phyloP scores from a whole-genome alignment of 2,329 filamentous ascomycete genomes.

The Diaporthe sp. region DNA sequence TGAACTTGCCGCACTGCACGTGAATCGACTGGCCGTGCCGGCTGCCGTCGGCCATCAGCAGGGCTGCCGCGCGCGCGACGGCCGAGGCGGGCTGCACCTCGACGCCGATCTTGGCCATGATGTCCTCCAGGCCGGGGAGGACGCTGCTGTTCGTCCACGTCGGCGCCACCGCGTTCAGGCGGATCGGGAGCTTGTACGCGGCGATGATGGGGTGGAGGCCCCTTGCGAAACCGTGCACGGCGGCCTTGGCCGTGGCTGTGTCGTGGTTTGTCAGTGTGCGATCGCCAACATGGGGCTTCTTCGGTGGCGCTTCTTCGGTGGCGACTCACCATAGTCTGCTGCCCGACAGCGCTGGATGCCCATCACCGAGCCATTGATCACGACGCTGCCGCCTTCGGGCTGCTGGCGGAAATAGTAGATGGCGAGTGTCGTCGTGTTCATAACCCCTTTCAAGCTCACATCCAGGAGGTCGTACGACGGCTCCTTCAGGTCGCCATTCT shows the following conservation, averaged over 20 bases:
- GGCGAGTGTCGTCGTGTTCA: slow-evolving; percentile 61
- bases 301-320: accelerated
- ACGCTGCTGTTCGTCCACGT: slow-evolving; percentile 65
- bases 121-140: slow-evolving; percentile 48
- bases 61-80: slow-evolving; percentile 59
- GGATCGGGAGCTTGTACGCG: slow-evolving; percentile 54
- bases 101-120: slow-evolving; percentile 52
- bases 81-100: slow-evolving; percentile 55
- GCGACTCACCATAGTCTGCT: slow-evolving; percentile 59
- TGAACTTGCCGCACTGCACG: slow-evolving; percentile 57
- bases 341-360: slow-evolving; percentile 60
- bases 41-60: slow-evolving; percentile 59
- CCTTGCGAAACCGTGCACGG: slow-evolving; percentile 63
- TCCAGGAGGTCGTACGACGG: slow-evolving; percentile 56
- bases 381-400: slow-evolving; percentile 60
- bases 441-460: slow-evolving; percentile 59
- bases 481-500: slow-evolving; percentile 58
- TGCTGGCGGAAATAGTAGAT: slow-evolving; percentile 62
- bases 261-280: slow-evolving; percentile 18
- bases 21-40: slow-evolving; percentile 65
- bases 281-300: neutral
- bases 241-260: slow-evolving; percentile 63
- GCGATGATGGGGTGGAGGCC: slow-evolving; percentile 53
- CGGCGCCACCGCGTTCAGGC: slow-evolving; percentile 66
- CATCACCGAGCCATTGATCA: slow-evolving; percentile 62